Base-by-base conservation (phyloP, 805 yeast genomes). In the Wickerhamiella kurtzmanii region DNA sequence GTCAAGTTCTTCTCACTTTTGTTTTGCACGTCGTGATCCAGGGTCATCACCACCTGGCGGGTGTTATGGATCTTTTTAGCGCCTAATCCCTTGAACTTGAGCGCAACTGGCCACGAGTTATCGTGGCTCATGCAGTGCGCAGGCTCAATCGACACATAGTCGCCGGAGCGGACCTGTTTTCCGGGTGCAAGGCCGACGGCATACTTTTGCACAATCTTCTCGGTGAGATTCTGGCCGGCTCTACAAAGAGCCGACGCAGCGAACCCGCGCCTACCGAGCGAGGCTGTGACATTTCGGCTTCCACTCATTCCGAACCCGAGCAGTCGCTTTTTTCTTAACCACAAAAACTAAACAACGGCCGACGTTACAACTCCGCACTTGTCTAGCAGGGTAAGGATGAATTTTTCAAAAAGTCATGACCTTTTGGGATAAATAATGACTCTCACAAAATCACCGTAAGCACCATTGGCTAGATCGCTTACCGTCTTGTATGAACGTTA, bases 91-190 rank as follows among this genome's bases (percentile, higher is more conserved):
- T 76, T 85, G 69, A 92, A 92, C 68, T 92, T 92, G 60, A 89
- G 73, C 0, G 98, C 98, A 16, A 92, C 96, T 0, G 99, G 99
- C 98, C 99, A 94, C 40, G 96, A 81, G 67, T 92, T 92, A 65
- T 92, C 99, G 64, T 92, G 99, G 15, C 97, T 86, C 99, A 92
- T 92, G 65, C 96, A 94, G 68, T 92, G 95, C 2, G 95, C 89
- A 2, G 99, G 99, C 58, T 71, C 75, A 61, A 92, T 89, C 2
- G 95, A 77, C 44, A 94, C 97, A 66, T 88, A 92, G 68, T 92
- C 99, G 13, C 97, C 98, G 42, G 85, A 73, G 57, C 71, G 79
- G 35, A 92, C 95, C 46, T 69, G 61, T 62, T 92, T 89, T 25
- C 77, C 80, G n/a, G 71, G 59, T 19, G 92, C 77, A 41, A 85